Evolutionary conservation across 257 asterid species (phyloP), one percentile per base, ranked within the genome.

Genomic region (Catharanthus roseus): DNA sequence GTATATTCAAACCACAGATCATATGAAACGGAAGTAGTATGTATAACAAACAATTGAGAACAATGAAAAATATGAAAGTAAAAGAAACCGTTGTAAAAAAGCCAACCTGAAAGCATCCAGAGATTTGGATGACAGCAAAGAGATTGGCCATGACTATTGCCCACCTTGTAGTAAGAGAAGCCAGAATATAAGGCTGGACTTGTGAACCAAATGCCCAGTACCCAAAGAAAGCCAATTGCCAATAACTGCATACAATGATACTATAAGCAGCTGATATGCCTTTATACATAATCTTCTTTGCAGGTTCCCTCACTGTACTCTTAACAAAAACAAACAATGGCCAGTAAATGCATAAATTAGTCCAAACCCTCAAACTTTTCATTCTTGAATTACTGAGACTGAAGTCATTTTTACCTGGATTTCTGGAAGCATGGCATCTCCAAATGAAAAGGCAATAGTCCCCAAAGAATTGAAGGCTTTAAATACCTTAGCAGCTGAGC

Each of bases 391-490:
- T 21, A 15, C 0, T n/a, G 13, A 38, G 15, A 12, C 11, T 38
- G 24, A n/a, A 12, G 23, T 24, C 50, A 10, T 63, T 75, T 80
- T 77, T 80, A 84, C 91, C 74, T 86, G 91, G 45, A 86, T 84
- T 75, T 86, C 91, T 13, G 89, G 91, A 75, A 86, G 91, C 87
- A 86, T 86, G 31, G 91, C 91, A 74, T 86, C 89, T 72, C 91
- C 91, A 70, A 86, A 86, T 21, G 91, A 86, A 77, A 86, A 86
- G 70, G 91, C 91, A 58, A 86, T 84, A 54, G 86, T 77, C 15
- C 91, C 91, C 66, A 86, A 73, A 75, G 89, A 86, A 67, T 77
- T 86, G 79, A 86, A 86, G 65, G 80, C 80, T 72, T 71, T 80
- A 67, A 86, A 84, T 49, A 75, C 78, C 72, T 73, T 84, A n/a